phyloP scores from a whole-genome alignment of 2,329 filamentous ascomycete species.

The Hyphodiscus sp. region DNA sequence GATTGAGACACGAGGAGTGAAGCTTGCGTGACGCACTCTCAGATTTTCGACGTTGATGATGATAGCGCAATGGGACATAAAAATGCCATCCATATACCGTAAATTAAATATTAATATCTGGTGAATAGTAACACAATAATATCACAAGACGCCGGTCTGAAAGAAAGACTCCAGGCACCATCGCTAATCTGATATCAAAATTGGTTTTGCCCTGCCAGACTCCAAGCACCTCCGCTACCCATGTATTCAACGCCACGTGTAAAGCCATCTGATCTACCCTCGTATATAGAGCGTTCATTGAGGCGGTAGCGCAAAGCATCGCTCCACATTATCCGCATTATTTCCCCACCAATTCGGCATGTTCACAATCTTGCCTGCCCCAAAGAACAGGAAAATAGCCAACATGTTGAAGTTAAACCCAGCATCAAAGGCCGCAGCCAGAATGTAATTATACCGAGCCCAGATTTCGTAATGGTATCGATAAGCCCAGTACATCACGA shows the following conservation, averaged over 20 bases:
- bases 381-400: conserved; percentile 54
- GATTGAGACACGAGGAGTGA: too few relatives aligned
- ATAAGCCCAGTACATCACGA: conserved; percentile 55
- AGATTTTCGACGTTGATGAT: too few relatives aligned
- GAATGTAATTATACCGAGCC: conserved; percentile 54
- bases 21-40: too few relatives aligned
- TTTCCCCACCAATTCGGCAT: conserved; percentile 64
- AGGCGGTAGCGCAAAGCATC: conserved; percentile 47
- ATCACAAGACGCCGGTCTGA: background rate
- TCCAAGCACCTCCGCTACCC: background rate
- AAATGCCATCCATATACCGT: too few relatives aligned
- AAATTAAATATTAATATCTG: background rate
- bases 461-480: conserved; percentile 49
- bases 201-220: background rate
- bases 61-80: too few relatives aligned
- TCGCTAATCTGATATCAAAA: background rate
- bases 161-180: background rate
- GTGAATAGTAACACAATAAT: background rate
- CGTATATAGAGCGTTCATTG: background rate
- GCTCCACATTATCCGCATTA: conserved; percentile 45
- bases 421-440: conserved; percentile 55
- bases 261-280: background rate
- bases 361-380: conserved; percentile 46
- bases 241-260: background rate
- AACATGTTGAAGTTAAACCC: conserved; percentile 57